These are phyloP conservation scores for Byssoonygena ceratinophila DNA, from an alignment of 2,329 filamentous ascomycete species.

Conservation along the genomic window DNA sequence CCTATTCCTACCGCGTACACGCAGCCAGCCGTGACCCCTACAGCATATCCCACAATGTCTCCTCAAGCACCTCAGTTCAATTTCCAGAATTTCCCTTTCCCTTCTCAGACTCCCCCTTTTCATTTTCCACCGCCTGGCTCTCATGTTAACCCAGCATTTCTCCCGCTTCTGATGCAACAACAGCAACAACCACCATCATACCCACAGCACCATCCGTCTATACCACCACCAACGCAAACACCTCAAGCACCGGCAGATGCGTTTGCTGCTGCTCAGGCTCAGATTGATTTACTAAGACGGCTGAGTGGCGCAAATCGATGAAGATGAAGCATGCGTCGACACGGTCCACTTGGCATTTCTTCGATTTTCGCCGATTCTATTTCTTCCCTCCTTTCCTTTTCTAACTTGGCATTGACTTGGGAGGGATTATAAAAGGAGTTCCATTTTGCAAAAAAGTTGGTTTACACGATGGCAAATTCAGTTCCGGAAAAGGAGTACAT, in stretches of 20 bases:
- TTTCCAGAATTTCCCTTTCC: conserved; percentile 26
- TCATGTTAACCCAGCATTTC: conserved; percentile 50
- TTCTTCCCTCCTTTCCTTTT: not conserved
- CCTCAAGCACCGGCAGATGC: conserved; percentile 25
- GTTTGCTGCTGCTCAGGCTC: conserved; percentile 35
- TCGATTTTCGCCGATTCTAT: not conserved
- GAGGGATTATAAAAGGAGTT: no score
- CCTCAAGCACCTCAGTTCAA: conserved; percentile 17
- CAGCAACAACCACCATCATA: conserved; percentile 27
- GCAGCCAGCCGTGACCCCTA: conserved; percentile 25
- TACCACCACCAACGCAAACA: conserved; percentile 13
- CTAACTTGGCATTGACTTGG: not conserved
- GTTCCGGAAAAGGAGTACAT: not conserved
- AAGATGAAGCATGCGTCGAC: not conserved
- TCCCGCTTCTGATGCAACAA: conserved; percentile 40
- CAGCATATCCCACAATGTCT: conserved; percentile 15
- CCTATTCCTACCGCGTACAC: conserved; percentile 21
- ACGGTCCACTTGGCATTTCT: not conserved
- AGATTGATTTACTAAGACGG: conserved; percentile 33
- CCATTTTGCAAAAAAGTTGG: no score
- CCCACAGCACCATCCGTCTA: conserved; percentile 8
- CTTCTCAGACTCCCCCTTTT: conserved; percentile 33
- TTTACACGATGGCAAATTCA: not conserved
- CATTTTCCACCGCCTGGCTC: conserved; percentile 34
- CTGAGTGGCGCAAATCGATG: conserved; percentile 22